phyloP scores from a whole-genome alignment of 2,329 filamentous ascomycete genomes.

The Cylindrodendrum hubeiense region DNA sequence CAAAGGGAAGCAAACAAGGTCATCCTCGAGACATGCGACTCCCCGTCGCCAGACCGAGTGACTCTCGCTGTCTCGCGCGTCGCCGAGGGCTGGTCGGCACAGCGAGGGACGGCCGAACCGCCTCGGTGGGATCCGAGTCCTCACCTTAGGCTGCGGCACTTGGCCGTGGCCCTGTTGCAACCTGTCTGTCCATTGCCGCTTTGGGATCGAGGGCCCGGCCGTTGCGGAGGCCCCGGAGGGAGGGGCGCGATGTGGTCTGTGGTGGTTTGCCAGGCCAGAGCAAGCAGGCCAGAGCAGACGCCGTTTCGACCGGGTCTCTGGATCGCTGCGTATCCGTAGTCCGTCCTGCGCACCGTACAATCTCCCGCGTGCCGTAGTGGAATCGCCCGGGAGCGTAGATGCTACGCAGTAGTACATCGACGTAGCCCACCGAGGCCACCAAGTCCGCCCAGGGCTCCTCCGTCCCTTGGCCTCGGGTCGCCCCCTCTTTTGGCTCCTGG shows the following conservation, averaged over 20 bases:
- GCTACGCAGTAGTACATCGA: neutral
- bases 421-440: too few species aligned
- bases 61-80: slow-evolving; percentile 9
- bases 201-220: slow-evolving; percentile 15
- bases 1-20: neutral
- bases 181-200: slow-evolving; percentile 10
- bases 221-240: slow-evolving; percentile 24
- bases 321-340: too few species aligned
- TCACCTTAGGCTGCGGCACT: neutral
- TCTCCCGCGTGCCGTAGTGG: too few species aligned
- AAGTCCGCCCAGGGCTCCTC: neutral
- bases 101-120: slow-evolving; percentile 2
- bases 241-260: slow-evolving; percentile 12
- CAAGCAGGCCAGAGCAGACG: too few species aligned
- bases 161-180: too few species aligned
- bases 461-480: slow-evolving; percentile 5
- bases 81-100: slow-evolving; percentile 1
- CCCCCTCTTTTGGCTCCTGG: neutral
- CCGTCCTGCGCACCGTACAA: too few species aligned
- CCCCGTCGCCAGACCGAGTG: neutral
- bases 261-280: neutral
- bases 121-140: slow-evolving; percentile 11
- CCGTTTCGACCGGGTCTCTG: neutral
- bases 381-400: neutral
- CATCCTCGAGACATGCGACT: neutral